A percentile compares a stretch with the other conserved stretches of the same genome.
These are phyloP conservation scores for Fraxinus anomala DNA, from an alignment of 257 asterid species.

Conservation along the genomic window DNA sequence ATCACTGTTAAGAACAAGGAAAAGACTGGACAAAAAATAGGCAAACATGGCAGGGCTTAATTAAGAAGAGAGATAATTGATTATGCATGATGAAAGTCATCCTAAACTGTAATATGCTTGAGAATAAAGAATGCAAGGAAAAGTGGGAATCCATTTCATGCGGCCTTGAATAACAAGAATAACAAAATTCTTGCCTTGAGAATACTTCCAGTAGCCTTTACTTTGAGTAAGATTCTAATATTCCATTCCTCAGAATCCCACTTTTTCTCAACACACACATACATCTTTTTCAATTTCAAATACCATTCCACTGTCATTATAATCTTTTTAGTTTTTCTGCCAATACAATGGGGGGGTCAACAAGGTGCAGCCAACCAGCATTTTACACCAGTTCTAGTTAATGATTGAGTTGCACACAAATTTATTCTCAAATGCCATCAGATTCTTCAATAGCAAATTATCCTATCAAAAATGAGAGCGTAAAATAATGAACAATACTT, in stretches of 20 bases:
- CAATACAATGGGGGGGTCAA: slow-evolving; percentile 36
- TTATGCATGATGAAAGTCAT: slow-evolving; percentile 44
- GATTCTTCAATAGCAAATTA: slow-evolving; percentile 30
- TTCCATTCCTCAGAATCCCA: slow-evolving; percentile 59
- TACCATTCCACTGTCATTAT: slow-evolving; percentile 70
- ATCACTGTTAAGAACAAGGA: neutral
- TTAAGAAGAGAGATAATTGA: slow-evolving; percentile 31
- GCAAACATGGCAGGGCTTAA: slow-evolving; percentile 25
- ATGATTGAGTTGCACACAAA: slow-evolving; percentile 37
- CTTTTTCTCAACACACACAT: slow-evolving; percentile 26
- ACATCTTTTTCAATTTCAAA: slow-evolving; percentile 39
- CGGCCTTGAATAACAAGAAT: slow-evolving; percentile 58
- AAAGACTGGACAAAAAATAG: slow-evolving; percentile 9
- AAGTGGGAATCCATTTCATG: slow-evolving; percentile 66
- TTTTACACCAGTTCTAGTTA: slow-evolving; percentile 32
- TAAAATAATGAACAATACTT: slow-evolving; percentile 28
- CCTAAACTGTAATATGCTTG: slow-evolving; percentile 42
- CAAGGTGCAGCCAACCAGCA: slow-evolving; percentile 23
- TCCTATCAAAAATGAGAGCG: slow-evolving; percentile 14
- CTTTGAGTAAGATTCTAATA: slow-evolving; percentile 64
- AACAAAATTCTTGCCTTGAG: slow-evolving; percentile 71
- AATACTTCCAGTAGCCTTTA: slow-evolving; percentile 55
- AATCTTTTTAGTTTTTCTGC: slow-evolving; percentile 17
- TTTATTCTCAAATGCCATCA: slow-evolving; percentile 33
- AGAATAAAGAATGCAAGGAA: slow-evolving; percentile 39